phyloP scores from a whole-genome alignment of 106 monocot genomes.

The Amphibolis antarctica region DNA sequence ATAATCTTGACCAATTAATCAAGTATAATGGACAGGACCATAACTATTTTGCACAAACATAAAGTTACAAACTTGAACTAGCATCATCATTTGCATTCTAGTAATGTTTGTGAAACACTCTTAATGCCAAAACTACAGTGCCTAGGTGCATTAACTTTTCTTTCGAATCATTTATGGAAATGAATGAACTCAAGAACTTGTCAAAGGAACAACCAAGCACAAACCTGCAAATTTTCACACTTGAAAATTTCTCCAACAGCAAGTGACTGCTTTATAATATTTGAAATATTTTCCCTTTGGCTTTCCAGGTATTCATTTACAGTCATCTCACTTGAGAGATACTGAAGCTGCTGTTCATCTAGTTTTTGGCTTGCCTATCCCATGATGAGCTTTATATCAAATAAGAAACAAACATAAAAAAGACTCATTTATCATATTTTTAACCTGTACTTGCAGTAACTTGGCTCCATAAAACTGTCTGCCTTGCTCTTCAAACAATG shows the following conservation, averaged over 20 bases:
- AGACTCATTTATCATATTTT: neutral
- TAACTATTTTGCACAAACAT: too few species aligned
- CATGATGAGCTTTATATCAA: neutral
- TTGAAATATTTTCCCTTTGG: constrained; percentile 58
- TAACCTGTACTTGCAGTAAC: constrained; percentile 80
- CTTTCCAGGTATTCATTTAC: constrained; percentile 60
- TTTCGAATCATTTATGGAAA: too few species aligned
- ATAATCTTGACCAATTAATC: too few species aligned
- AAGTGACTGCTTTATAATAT: constrained; percentile 83
- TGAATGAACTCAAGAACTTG: neutral
- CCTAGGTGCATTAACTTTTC: too few species aligned
- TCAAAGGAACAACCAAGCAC: neutral
- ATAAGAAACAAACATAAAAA: constrained; percentile 8
- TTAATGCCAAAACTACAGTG: too few species aligned
- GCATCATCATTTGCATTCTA: too few species aligned
- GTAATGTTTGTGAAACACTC: too few species aligned
- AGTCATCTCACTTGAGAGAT: constrained; percentile 74
- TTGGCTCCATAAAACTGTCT: constrained; percentile 84
- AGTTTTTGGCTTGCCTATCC: constrained; percentile 52
- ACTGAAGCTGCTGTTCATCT: constrained; percentile 53
- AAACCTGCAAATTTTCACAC: constrained; percentile 76
- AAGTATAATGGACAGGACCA: too few species aligned
- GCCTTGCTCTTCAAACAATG: constrained; percentile 96
- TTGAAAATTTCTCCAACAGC: constrained; percentile 86
- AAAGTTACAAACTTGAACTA: too few species aligned